Evolutionary conservation across 177 flowering plant species (phyloP), one percentile per base, ranked within the genome.

Genomic region (Vitis hybrid): DNA sequence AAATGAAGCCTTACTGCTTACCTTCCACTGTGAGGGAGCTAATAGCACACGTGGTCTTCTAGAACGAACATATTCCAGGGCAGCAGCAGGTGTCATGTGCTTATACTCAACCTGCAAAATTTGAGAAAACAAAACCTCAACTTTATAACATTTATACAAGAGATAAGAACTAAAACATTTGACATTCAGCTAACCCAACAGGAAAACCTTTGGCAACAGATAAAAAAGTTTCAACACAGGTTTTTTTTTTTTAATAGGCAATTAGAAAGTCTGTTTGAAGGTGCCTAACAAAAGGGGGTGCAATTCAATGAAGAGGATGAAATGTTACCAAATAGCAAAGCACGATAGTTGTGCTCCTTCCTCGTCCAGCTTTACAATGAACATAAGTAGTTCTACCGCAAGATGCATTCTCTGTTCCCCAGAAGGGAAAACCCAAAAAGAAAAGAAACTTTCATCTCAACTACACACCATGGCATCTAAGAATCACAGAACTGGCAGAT

Each of bases 311-410:
- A 2, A 58, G 17, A 27, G 13, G 2, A n/a, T n/a, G 72, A 4
- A 35, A 66, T 1, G 18, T 72, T 80, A 91, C 97, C 91, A 92
- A 75, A 80, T 92, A 92, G 74, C 97, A 92, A 51, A 92, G 90
- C 64, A 91, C 97, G 65, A 92, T 77, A 14, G 96, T 91, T 9
- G 97, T 92, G 75, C 97, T 92, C 77, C 97, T 82, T 59, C 97
- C 97, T 12, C 97, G 80, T 50, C 98, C 98, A 70, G 98, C 98
- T 83, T 93, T 91, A 77, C 98, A 93, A 76, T 93, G 98, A 30
- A 93, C 98, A 80, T 91, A 93, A n/a, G 98, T 91, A 52, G 87
- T 89, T 72, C 64, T 80, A n/a, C 93, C 89, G 67, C 75, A 73
- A 11, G 82, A 85, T 68, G 91, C 84, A 78, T 90, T 90, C 67